These are phyloP conservation scores for Botryotinia calthae DNA, from an alignment of 2,329 filamentous ascomycete genomes.

Conservation along the genomic window DNA sequence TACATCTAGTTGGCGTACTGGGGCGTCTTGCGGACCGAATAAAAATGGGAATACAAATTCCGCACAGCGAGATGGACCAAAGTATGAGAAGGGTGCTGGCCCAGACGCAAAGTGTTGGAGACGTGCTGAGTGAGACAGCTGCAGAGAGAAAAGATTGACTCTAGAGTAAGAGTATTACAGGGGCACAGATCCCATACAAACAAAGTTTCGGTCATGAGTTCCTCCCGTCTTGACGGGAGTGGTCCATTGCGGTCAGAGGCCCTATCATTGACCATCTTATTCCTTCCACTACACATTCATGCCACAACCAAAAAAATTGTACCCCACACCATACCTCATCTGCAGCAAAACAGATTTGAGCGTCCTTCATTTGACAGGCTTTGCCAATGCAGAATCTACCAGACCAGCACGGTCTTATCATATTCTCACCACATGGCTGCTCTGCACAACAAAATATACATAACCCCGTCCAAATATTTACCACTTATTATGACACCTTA, in stretches of 20 bases:
- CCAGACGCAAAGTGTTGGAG: conserved; percentile 1
- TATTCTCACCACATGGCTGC: not conserved
- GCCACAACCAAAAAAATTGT: not conserved
- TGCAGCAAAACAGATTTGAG: not conserved
- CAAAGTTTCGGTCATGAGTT: not conserved
- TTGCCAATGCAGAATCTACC: not conserved
- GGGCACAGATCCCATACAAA: too few relatives aligned
- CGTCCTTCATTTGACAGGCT: not conserved
- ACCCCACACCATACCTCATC: not conserved
- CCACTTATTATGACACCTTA: not conserved
- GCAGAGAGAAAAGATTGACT: not conserved
- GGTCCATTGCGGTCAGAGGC: not conserved
- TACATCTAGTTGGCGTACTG: not conserved
- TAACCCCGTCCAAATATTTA: not conserved
- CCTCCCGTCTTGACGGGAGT: not conserved
- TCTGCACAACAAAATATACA: not conserved
- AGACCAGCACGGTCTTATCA: not conserved
- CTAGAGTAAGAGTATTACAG: not conserved
- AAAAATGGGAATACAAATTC: not conserved
- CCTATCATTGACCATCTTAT: not conserved
- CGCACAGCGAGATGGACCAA: not conserved
- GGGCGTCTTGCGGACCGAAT: too few relatives aligned
- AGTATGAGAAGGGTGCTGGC: conserved; percentile 3
- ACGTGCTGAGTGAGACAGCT: not conserved
- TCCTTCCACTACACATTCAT: not conserved